These are phyloP conservation scores for Venturia oleaginea DNA, from an alignment of 2,329 filamentous ascomycete genomes.

Conservation along the genomic window DNA sequence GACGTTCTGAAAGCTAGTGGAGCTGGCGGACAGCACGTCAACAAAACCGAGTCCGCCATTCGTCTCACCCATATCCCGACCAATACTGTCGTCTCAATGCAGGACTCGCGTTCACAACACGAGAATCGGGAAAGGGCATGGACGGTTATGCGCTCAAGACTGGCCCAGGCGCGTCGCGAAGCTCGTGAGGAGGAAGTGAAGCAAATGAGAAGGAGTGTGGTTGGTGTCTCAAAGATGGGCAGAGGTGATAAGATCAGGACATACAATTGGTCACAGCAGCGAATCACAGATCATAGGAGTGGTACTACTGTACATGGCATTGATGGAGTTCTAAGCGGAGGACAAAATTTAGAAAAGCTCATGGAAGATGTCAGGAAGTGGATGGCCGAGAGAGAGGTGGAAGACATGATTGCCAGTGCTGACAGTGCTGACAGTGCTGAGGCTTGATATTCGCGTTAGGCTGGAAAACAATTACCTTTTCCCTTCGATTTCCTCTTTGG, in stretches of 20 bases:
- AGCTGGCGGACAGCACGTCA: constrained; percentile 94
- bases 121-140: constrained; percentile 84
- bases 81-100: constrained; percentile 78
- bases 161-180: constrained; percentile 73
- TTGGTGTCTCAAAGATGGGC: constrained; percentile 72
- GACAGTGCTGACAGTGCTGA: constrained; percentile 4
- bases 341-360: constrained; percentile 60
- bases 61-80: constrained; percentile 86
- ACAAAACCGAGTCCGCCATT: constrained; percentile 94
- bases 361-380: constrained; percentile 72
- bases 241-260: constrained; percentile 90
- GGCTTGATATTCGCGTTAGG: not conserved
- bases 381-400: constrained; percentile 66
- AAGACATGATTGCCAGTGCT: constrained; percentile 47
- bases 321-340: constrained; percentile 68
- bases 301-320: constrained; percentile 72
- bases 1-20: constrained; percentile 91
- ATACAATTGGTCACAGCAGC: constrained; percentile 71
- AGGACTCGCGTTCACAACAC: constrained; percentile 84
- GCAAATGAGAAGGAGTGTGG: constrained; percentile 64
- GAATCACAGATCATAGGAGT: constrained; percentile 82
- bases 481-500: not conserved
- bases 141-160: constrained; percentile 69
- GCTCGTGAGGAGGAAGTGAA: constrained; percentile 73
- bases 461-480: not conserved